phyloP scores from a whole-genome alignment of 805 yeast genomes.

The Nakazawaea populi region DNA sequence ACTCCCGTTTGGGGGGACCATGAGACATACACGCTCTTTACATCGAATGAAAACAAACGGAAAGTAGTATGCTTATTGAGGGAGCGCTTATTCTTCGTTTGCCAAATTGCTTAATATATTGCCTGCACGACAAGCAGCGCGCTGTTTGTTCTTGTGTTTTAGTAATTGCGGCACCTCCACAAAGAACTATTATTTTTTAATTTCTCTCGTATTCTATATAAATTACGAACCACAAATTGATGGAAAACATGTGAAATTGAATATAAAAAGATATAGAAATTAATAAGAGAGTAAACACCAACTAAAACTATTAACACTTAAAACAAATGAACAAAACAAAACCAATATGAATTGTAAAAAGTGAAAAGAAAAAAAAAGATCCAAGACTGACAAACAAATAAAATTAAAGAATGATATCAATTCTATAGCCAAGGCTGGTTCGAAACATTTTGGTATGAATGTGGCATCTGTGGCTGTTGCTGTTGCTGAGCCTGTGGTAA shows the following conservation, averaged over 20 bases:
- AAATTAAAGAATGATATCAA: neutral
- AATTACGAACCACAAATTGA: too few species aligned
- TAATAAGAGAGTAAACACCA: neutral
- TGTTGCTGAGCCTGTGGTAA: conserved; percentile 12
- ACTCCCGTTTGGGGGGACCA: too few species aligned
- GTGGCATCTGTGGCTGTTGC: conserved; percentile 8
- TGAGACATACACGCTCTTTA: too few species aligned
- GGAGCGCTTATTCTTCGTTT: too few species aligned
- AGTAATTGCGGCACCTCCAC: too few species aligned
- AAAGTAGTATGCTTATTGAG: too few species aligned
- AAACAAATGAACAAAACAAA: neutral
- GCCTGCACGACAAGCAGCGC: neutral
- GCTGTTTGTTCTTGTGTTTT: too few species aligned
- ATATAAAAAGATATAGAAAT: neutral
- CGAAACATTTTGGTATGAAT: neutral
- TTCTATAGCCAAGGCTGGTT: conserved; percentile 11
- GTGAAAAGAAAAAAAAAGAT: neutral
- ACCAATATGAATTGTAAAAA: neutral
- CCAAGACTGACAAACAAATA: neutral
- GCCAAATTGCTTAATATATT: neutral
- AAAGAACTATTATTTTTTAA: too few species aligned
- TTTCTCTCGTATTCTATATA: neutral
- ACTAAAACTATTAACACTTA: neutral
- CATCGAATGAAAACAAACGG: too few species aligned
- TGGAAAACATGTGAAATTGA: neutral